Evolutionary conservation across 2,329 filamentous ascomycete genomes (phyloP).

Genomic region (Cladosporium austrohemisphaericum): DNA sequence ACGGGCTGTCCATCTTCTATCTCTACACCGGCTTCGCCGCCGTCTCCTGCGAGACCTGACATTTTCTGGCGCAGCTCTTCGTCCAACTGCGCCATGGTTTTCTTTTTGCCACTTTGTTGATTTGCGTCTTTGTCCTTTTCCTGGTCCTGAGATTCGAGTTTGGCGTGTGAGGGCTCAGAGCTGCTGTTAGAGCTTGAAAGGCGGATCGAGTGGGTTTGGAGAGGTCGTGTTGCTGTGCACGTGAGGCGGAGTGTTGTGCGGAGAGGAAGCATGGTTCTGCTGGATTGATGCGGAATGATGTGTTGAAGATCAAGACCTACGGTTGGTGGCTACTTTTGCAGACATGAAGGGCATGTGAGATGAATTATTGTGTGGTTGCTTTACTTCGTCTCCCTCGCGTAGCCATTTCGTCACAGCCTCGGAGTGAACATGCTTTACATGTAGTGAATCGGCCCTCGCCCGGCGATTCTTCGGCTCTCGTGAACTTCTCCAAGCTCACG

Average conservation of each 20-base stretch:
- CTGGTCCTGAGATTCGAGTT: background rate
- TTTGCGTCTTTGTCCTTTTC: background rate
- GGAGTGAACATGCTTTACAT: no score
- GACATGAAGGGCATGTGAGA: background rate
- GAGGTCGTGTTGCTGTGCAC: no score
- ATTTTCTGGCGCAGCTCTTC: slow-evolving; percentile 63
- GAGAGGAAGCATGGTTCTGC: background rate
- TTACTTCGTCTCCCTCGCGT: no score
- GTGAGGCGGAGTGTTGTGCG: slow-evolving; percentile 2
- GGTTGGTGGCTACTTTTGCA: background rate
- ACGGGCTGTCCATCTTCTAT: slow-evolving; percentile 71
- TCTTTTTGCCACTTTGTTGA: slow-evolving; percentile 31
- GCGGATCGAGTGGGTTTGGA: background rate
- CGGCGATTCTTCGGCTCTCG: background rate
- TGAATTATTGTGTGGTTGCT: background rate
- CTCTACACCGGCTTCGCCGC: slow-evolving; percentile 67
- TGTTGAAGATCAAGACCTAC: no score
- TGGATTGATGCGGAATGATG: background rate
- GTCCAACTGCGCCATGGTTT: slow-evolving; percentile 62
- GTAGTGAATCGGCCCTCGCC: background rate
- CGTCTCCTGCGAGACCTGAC: slow-evolving; percentile 64
- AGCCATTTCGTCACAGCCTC: no score
- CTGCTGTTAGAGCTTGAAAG: slow-evolving; percentile 3
- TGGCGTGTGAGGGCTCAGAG: background rate
- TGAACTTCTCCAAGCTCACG: slow-evolving; percentile 2